These are phyloP conservation scores for Kluyveromyces aestuarii DNA, from an alignment of 805 yeast genomes.

Conservation along the genomic window DNA sequence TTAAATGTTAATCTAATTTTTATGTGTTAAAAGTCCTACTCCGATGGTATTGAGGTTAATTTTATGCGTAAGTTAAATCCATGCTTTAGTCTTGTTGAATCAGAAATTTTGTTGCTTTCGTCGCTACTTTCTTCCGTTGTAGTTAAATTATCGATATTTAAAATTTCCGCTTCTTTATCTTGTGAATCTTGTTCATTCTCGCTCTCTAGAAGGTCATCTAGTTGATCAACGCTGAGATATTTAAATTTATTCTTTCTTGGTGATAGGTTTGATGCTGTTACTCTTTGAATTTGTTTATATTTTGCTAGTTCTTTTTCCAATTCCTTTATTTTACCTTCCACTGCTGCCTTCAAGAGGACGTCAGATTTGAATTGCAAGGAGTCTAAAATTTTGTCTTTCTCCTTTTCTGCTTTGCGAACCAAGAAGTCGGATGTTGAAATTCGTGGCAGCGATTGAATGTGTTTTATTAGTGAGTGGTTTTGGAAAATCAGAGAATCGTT, in stretches of 20 bases:
- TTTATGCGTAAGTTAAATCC: constrained; percentile 3
- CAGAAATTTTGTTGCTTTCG: not conserved
- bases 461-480: not conserved
- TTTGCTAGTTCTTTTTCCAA: constrained; percentile 24
- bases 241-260: not conserved
- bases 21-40: not conserved
- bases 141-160: not conserved
- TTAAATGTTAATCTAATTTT: not conserved
- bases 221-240: not conserved
- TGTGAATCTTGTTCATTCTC: not conserved
- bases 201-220: not conserved
- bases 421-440: not conserved
- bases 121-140: constrained; percentile 1
- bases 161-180: not conserved
- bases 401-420: not conserved
- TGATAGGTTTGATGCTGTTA: not conserved
- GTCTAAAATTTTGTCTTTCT: not conserved
- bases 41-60: constrained; percentile 1
- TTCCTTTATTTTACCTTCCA: constrained; percentile 21
- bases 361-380: constrained; percentile 1
- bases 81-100: not conserved
- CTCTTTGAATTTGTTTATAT: constrained; percentile 9
- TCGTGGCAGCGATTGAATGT: not conserved
- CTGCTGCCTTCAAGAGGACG: constrained; percentile 3
- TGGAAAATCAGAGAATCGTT: not conserved